Conservation (phyloP, 2,329 filamentous ascomycete genomes). For the Fusarium heterosporum region DNA sequence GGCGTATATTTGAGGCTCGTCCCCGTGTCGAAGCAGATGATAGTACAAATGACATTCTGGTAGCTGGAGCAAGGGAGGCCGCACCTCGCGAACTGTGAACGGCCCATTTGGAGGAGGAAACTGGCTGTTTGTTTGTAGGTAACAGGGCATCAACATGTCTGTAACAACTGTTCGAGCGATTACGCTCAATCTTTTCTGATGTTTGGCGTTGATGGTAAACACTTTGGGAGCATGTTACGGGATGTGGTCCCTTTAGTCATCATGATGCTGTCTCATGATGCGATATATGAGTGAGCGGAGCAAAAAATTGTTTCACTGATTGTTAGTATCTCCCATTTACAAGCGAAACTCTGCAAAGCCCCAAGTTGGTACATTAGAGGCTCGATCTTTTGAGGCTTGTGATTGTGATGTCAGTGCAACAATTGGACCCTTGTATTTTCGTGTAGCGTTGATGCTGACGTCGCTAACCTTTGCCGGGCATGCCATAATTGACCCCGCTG, state of each 20-base stretch:
- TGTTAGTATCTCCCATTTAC: neutral
- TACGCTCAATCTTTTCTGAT: conserved; percentile 6
- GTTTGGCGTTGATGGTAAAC: conserved; percentile 30
- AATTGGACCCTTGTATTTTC: conserved; percentile 20
- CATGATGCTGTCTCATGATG: conserved; percentile 24
- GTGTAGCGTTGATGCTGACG: conserved; percentile 43
- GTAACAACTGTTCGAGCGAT: neutral
- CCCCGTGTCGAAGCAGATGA: conserved; percentile 61
- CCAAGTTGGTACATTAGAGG: neutral
- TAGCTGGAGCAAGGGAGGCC: conserved; percentile 60
- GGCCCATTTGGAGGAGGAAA: neutral
- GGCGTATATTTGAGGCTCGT: conserved; percentile 79
- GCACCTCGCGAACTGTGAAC: conserved; percentile 41
- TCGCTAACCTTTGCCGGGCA: conserved; percentile 37
- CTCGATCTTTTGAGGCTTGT: conserved; percentile 10
- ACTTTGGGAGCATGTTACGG: conserved; percentile 28
- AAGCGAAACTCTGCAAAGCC: neutral
- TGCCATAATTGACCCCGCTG: conserved; percentile 40
- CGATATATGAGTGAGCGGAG: neutral
- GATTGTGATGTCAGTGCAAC: conserved; percentile 38
- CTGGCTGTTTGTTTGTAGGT: neutral
- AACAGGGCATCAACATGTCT: neutral
- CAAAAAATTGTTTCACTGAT: neutral
- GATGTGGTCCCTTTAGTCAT: conserved; percentile 12
- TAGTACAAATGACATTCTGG: conserved; percentile 71